A percentile compares a stretch with the other conserved stretches of the same genome.
phyloP scores from a whole-genome alignment of 345 rosid species.

The Pistacia atlantica region DNA sequence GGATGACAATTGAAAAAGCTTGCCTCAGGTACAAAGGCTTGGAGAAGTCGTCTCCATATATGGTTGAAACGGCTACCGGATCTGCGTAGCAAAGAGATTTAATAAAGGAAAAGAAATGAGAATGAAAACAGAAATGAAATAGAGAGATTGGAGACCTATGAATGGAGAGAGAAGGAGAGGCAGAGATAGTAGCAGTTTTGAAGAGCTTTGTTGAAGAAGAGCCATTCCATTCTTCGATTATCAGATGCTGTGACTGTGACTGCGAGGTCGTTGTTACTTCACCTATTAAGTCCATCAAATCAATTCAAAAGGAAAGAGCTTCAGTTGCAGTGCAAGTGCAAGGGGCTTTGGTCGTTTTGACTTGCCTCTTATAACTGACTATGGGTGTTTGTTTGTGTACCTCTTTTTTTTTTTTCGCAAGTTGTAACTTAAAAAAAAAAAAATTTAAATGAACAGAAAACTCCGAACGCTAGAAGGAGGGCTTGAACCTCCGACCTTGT shows the following conservation, averaged over 20 bases:
- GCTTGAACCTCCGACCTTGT: conserved; percentile 93
- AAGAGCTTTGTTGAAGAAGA: conserved; percentile 73
- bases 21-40: conserved; percentile 95
- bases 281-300: neutral
- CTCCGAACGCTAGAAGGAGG: conserved; percentile 51
- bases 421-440: neutral
- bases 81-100: conserved; percentile 29
- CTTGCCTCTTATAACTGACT: neutral
- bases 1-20: conserved; percentile 7
- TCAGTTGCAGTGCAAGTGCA: neutral
- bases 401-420: too few species aligned
- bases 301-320: neutral
- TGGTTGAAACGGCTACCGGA: conserved; percentile 66
- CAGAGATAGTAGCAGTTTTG: conserved; percentile 64
- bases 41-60: conserved; percentile 78
- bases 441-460: too few species aligned
- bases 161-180: conserved; percentile 59
- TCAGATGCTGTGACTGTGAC: conserved; percentile 2
- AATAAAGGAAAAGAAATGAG: neutral
- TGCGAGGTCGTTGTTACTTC: conserved; percentile 1
- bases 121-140: neutral
- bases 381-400: neutral
- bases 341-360: conserved; percentile 8
- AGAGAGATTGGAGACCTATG: conserved; percentile 42
- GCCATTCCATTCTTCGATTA: conserved; percentile 83